phyloP scores from a whole-genome alignment of 805 yeast genomes.

The Blastobotrys americana region DNA sequence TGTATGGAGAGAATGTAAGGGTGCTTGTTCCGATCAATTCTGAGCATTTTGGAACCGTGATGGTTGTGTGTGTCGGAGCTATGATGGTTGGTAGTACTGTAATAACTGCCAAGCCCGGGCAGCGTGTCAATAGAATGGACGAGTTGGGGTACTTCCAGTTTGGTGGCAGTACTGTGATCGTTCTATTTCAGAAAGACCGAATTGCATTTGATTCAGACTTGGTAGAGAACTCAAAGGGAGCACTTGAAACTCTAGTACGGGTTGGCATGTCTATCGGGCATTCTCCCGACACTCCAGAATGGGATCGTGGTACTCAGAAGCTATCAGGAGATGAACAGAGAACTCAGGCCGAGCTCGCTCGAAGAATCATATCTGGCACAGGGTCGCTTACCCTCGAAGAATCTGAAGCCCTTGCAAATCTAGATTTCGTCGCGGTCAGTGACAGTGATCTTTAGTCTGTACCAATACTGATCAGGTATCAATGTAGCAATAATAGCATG shows the following conservation, averaged over 20 bases:
- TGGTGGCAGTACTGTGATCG: conserved; percentile 85
- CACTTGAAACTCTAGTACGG: conserved; percentile 73
- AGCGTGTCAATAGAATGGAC: conserved; percentile 55
- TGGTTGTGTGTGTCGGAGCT: conserved; percentile 85
- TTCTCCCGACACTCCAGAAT: conserved; percentile 42
- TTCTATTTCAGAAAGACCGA: conserved; percentile 46
- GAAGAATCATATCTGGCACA: conserved; percentile 9
- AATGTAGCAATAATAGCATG: no score
- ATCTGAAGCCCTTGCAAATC: not conserved
- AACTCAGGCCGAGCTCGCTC: conserved; percentile 10
- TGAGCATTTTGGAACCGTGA: conserved; percentile 65
- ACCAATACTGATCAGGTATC: no score
- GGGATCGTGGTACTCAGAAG: conserved; percentile 36
- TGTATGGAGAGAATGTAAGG: conserved; percentile 85
- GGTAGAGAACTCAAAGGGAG: conserved; percentile 53
- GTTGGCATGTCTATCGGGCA: conserved; percentile 95
- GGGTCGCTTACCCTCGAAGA: not conserved
- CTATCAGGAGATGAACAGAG: conserved; percentile 8
- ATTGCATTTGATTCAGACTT: conserved; percentile 65
- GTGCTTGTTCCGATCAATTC: conserved; percentile 72
- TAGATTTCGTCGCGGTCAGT: not conserved
- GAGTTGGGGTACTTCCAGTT: conserved; percentile 93
- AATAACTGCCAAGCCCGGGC: conserved; percentile 57
- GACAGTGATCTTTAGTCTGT: no score
- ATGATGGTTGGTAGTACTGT: conserved; percentile 97